These are phyloP conservation scores for Euphorbia corollata DNA, from an alignment of 441 rosid species.

Conservation along the genomic window DNA sequence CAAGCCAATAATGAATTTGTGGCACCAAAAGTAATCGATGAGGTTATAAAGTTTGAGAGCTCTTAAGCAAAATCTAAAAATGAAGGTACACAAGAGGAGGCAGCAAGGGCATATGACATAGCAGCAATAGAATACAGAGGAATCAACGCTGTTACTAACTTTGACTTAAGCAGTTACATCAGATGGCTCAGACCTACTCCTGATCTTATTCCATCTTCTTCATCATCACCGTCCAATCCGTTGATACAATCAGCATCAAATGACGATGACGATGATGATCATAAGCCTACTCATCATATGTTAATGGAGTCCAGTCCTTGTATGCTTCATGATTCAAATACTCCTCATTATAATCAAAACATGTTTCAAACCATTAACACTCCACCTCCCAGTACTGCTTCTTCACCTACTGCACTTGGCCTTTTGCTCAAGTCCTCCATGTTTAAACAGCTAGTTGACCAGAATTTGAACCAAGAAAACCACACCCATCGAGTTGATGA, in stretches of 20 bases:
- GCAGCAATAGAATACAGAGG: conserved; percentile 75
- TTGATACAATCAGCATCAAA: conserved; percentile 7
- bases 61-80: background rate
- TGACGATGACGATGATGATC: background rate
- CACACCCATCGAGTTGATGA: conserved; percentile 15
- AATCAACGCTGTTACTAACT: conserved; percentile 59
- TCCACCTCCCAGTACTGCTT: conserved; percentile 20
- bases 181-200: conserved; percentile 49
- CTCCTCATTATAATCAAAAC: conserved; percentile 10
- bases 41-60: background rate
- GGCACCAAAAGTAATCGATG: too few species aligned
- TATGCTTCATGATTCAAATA: conserved; percentile 4
- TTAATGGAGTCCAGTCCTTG: conserved; percentile 21
- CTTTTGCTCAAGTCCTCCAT: conserved; percentile 51
- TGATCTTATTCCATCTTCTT: conserved; percentile 11
- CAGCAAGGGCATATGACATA: conserved; percentile 64
- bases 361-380: conserved; percentile 13
- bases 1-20: too few species aligned
- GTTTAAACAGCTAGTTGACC: conserved; percentile 50
- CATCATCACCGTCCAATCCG: conserved; percentile 6
- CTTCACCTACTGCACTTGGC: conserved; percentile 50
- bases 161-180: conserved; percentile 48
- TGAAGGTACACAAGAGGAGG: conserved; percentile 65
- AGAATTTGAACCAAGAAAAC: conserved; percentile 28
- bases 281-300: conserved; percentile 15